These are phyloP conservation scores for Tetrahymena thermophila DNA, from an alignment of 73 alveolate genomes.

Conservation along the genomic window DNA sequence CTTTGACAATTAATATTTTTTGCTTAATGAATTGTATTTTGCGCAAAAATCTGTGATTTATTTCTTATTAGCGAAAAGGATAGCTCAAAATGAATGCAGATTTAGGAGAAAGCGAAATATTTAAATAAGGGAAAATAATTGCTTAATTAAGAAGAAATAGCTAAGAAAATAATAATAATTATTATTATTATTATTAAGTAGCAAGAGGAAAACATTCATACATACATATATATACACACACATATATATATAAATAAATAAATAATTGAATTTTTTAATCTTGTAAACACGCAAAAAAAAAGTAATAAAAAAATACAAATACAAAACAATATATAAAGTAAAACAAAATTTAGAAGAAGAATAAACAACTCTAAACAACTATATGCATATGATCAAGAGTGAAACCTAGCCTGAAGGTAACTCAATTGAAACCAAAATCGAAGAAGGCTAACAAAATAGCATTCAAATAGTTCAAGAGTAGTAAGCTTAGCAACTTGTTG, in stretches of 20 bases:
- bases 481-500: not conserved
- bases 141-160: not conserved
- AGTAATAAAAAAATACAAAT: not conserved
- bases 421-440: not conserved
- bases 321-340: not conserved
- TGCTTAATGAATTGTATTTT: not conserved
- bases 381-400: not conserved
- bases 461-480: not conserved
- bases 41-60: not conserved
- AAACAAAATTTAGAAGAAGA: not conserved
- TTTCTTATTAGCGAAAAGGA: not conserved
- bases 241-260: not conserved
- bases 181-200: not conserved
- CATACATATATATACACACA: no score
- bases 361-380: not conserved
- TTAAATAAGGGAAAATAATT: not conserved
- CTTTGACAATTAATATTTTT: not conserved
- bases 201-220: not conserved
- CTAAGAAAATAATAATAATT: not conserved
- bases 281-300: not conserved
- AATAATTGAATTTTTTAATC: not conserved
- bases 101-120: not conserved
- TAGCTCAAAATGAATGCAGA: not conserved
- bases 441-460: not conserved
- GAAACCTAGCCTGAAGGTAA: not conserved